Conservation (phyloP, 2,329 filamentous ascomycete species). For the Scedosporium aurantiacum region DNA sequence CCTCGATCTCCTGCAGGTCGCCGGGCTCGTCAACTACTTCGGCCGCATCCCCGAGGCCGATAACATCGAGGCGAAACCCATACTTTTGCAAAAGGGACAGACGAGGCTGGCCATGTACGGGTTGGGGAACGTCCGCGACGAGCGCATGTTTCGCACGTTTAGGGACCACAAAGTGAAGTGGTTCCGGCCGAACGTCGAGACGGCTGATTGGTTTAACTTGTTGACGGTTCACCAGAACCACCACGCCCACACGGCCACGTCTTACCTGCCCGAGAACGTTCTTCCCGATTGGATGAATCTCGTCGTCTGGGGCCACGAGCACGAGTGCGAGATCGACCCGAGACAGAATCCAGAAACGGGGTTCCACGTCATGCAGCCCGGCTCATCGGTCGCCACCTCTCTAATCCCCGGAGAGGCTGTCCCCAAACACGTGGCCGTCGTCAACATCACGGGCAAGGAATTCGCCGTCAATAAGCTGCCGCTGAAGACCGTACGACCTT, state of each 20-base stretch:
- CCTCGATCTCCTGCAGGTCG: conserved; percentile 80
- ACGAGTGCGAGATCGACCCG: conserved; percentile 88
- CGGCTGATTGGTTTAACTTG: conserved; percentile 74
- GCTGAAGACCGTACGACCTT: conserved; percentile 80
- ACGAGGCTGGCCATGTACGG: conserved; percentile 92
- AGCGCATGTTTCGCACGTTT: conserved; percentile 88
- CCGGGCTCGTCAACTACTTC: conserved; percentile 91
- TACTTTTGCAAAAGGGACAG: conserved; percentile 82
- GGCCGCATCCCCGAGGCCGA: conserved; percentile 85
- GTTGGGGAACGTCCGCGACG: conserved; percentile 90
- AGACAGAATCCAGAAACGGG: conserved; percentile 72
- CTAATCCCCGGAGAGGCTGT: conserved; percentile 82
- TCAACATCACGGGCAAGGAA: conserved; percentile 72
- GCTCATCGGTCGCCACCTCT: conserved; percentile 91
- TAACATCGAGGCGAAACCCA: conserved; percentile 84
- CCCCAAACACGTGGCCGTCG: conserved; percentile 77
- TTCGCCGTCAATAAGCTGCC: conserved; percentile 73
- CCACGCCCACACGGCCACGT: conserved; percentile 78
- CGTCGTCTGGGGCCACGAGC: conserved; percentile 94
- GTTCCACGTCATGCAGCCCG: conserved; percentile 95
- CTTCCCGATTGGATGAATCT: conserved; percentile 85
- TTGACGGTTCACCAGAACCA: conserved; percentile 96
- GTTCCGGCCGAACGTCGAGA: conserved; percentile 70
- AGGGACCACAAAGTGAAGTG: conserved; percentile 89
- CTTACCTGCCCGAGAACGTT: conserved; percentile 90